phyloP scores from a whole-genome alignment of 805 yeast species.

The Yamadazyma takamatsuzukensis region DNA sequence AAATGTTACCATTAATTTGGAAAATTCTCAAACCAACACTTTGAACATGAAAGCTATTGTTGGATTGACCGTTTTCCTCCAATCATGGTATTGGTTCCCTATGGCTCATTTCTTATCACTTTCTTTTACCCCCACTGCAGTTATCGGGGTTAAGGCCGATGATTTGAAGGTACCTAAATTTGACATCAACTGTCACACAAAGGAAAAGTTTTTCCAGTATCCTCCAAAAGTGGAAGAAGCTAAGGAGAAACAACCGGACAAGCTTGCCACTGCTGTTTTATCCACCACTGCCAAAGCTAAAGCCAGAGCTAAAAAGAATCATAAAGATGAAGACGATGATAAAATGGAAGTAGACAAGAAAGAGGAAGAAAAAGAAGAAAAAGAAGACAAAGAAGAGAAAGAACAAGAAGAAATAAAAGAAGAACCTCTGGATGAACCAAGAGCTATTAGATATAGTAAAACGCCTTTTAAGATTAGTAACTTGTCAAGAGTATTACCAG shows the following conservation, averaged over 20 bases:
- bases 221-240: conserved; percentile 85
- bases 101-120: conserved; percentile 87
- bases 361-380: conserved; percentile 45
- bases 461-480: conserved; percentile 71
- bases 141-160: conserved; percentile 72
- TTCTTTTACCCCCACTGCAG: conserved; percentile 88
- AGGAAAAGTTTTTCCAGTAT: conserved; percentile 75
- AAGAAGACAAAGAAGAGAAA: conserved; percentile 22
- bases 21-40: conserved; percentile 84
- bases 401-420: conserved; percentile 31
- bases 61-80: conserved; percentile 84
- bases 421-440: conserved; percentile 20
- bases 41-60: conserved; percentile 88
- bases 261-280: conserved; percentile 86
- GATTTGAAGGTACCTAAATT: conserved; percentile 87
- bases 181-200: conserved; percentile 75
- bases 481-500: conserved; percentile 84
- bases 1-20: conserved; percentile 89
- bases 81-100: conserved; percentile 99
- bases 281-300: conserved; percentile 94
- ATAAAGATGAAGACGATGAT: conserved; percentile 50
- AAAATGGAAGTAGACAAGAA: conserved; percentile 34
- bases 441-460: conserved; percentile 51
- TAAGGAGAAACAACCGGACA: conserved; percentile 79
- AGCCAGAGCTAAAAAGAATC: conserved; percentile 76